A percentile compares a stretch with the other conserved stretches of the same genome.
These are phyloP conservation scores for Diplodia corticola DNA, from an alignment of 2,329 filamentous ascomycete genomes.

Conservation along the genomic window DNA sequence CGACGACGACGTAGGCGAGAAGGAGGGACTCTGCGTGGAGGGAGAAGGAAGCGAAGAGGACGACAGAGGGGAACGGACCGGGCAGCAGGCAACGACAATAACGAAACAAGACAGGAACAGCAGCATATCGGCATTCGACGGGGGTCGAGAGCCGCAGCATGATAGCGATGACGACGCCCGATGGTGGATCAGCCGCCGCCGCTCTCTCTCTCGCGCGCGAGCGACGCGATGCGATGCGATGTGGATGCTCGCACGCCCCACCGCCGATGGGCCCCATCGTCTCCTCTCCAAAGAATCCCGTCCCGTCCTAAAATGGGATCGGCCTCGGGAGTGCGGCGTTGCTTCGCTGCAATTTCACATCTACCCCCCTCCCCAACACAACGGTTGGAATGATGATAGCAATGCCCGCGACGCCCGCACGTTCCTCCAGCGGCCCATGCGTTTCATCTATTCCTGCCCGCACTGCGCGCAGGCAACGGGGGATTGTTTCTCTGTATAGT, in stretches of 20 bases:
- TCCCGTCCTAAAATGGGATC: background rate
- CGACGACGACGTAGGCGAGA: background rate
- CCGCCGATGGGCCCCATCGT: background rate
- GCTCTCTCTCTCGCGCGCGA: background rate
- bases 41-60: no score
- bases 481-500: no score
- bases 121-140: no score
- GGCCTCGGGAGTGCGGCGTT: conserved; percentile 12
- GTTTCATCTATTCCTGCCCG: background rate
- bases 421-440: background rate
- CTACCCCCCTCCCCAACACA: background rate
- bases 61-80: no score
- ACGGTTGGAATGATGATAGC: background rate
- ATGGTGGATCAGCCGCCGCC: background rate
- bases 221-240: background rate
- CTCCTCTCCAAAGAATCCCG: background rate
- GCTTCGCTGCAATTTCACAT: conserved; percentile 13
- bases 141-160: background rate
- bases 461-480: background rate
- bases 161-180: background rate
- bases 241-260: no score
- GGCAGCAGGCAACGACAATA: no score
- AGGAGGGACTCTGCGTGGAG: background rate
- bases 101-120: no score
- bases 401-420: background rate